phyloP scores from a whole-genome alignment of 176 grass and related monocot species.

The Bonia amplexicaulis region DNA sequence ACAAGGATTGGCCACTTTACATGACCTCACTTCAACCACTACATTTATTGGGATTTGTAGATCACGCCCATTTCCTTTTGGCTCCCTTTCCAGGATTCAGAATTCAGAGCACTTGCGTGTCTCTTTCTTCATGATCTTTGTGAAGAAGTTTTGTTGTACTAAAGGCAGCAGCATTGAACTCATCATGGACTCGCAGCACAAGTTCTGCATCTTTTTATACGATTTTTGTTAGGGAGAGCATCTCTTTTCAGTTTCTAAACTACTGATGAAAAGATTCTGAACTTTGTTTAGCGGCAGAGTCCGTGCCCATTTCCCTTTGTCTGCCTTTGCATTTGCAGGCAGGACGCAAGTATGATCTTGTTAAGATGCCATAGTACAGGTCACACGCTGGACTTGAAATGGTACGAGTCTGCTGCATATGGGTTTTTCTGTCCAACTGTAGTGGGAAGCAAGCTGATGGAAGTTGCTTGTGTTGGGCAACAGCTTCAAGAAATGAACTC shows the following conservation, averaged over 20 bases:
- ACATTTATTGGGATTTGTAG: conserved; percentile 55
- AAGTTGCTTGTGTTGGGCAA: not conserved
- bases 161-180: not conserved
- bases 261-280: not conserved
- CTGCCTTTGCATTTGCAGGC: not conserved
- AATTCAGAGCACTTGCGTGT: conserved; percentile 18
- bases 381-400: not conserved
- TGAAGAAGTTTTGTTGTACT: conserved; percentile 1
- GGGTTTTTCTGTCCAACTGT: not conserved
- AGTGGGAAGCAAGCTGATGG: not conserved
- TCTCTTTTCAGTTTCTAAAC: not conserved
- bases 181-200: not conserved
- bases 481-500: not conserved
- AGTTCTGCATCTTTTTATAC: not conserved
- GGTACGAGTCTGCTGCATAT: not conserved
- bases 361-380: not conserved
- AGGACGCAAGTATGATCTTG: not conserved
- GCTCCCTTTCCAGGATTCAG: conserved; percentile 28
- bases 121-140: conserved; percentile 24
- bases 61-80: conserved; percentile 29
- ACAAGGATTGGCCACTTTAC: conserved; percentile 38
- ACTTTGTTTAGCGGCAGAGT: not conserved
- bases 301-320: not conserved
- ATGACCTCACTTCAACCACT: conserved; percentile 47
- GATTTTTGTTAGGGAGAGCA: not conserved